Percentiles rank a stretch among this genome's conserved stretches.
Conservation (phyloP, 2,329 filamentous ascomycete species). For the Ophiostoma sp. region DNA sequence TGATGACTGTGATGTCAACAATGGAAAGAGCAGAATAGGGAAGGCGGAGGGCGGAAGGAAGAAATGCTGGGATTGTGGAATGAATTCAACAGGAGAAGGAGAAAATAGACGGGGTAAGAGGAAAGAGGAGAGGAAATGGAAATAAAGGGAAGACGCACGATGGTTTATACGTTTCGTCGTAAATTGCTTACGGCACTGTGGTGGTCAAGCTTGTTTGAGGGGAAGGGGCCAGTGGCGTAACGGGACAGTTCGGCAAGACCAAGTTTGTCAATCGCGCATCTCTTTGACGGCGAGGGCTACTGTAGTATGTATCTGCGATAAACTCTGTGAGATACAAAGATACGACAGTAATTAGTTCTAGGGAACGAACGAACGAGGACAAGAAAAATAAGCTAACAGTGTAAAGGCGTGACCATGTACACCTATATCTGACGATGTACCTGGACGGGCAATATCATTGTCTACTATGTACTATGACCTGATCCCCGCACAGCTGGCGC, state of each 20-base stretch:
- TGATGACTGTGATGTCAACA: not conserved
- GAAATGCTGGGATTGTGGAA: not conserved
- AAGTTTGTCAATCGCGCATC: constrained; percentile 16
- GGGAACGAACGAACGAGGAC: not conserved
- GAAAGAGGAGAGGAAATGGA: not conserved
- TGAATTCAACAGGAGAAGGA: not conserved
- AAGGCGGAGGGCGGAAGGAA: not conserved
- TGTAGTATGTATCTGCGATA: not conserved
- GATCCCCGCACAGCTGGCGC: not conserved
- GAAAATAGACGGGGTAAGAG: not conserved
- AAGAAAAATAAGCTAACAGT: not conserved
- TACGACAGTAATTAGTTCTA: not conserved
- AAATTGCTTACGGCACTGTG: not conserved
- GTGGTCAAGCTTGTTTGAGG: not conserved
- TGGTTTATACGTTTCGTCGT: not conserved
- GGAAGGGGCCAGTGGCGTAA: constrained; percentile 19
- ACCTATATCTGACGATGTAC: not conserved
- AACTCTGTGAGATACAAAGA: not conserved
- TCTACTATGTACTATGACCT: not conserved
- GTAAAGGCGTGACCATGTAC: not conserved
- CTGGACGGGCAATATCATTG: not conserved
- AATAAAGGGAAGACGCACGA: not conserved
- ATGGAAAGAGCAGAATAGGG: not conserved
- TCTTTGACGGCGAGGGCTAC: not conserved
- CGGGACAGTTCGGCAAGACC: constrained; percentile 21